Conservation (phyloP, 2,329 filamentous ascomycete genomes). For the Colletotrichum lini region DNA sequence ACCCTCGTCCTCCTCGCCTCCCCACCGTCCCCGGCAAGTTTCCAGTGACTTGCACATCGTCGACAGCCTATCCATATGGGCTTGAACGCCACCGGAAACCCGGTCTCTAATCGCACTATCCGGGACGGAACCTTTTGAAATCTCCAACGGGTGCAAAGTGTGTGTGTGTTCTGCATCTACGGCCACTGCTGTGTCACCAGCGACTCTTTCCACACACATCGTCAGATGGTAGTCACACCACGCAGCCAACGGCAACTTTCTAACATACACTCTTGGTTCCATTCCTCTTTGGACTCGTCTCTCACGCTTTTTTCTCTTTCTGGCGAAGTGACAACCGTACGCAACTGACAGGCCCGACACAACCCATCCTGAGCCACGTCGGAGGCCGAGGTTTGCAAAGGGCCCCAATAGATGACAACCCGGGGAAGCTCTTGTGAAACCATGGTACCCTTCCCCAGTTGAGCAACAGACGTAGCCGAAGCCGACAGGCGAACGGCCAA, state of each 20-base stretch:
- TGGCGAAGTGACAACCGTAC: not conserved
- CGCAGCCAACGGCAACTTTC: constrained; percentile 7
- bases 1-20: not conserved
- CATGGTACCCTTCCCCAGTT: constrained; percentile 14
- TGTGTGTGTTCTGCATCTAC: constrained; percentile 2
- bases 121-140: not conserved
- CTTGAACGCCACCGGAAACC: not conserved
- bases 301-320: not conserved
- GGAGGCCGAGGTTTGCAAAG: not conserved
- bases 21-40: constrained; percentile 25
- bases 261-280: not conserved
- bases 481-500: constrained; percentile 15
- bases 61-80: not conserved
- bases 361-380: constrained; percentile 20
- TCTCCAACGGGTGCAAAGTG: not conserved
- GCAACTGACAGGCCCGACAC: constrained; percentile 11
- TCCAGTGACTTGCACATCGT: constrained; percentile 20
- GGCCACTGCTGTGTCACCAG: constrained; percentile 7
- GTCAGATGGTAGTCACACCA: constrained; percentile 7
- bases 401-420: not conserved
- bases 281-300: not conserved
- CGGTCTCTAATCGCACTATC: not conserved
- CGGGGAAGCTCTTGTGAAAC: constrained; percentile 14
- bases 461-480: constrained; percentile 28
- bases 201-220: not conserved